Evolutionary conservation across 202 grass and related monocot genomes (phyloP), one percentile per base, ranked within the genome.

Genomic region (Eragrostis tef): DNA sequence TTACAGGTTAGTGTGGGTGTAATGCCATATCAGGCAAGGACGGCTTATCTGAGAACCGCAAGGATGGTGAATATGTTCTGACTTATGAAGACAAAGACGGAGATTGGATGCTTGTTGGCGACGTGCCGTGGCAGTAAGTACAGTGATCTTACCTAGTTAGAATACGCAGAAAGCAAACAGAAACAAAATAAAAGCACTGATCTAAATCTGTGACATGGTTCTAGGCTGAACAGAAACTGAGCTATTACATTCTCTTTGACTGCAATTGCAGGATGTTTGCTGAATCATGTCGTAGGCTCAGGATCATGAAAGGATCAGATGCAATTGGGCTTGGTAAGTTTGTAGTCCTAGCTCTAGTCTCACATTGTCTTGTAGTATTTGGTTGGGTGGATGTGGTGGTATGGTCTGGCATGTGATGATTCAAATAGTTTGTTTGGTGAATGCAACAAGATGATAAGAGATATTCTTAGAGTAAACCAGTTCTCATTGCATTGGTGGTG

Each of bases 21-120:
- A 71, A 87, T 68, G 84, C 72, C 70, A 85, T 84, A 81, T 88
- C 71, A 87, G 88, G 86, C 71, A 90, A 86, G 77, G 81, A 79
- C 21, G 77, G 84, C 71, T 79, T 92, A 82, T 81, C 87, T 78
- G 90, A 92, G 73, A 61, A 57, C 59, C 39, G 39, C 24, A 92
- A 86, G 85, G 90, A 86, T 63, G 87, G 84, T 17, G 91, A 97
- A 87, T 97, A 89, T 58, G 94, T 93, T 57, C 82, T 97, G 71
- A 97, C 94, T 70, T 97, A 91, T 77, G 94, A 97, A 83, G 94
- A 97, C 58, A 97, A 97, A 25, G 90, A 98, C 79, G 94, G 94
- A n/a, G 90, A 98, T 74, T 98, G 86, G 92, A 98, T 98, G 94
- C 92, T 97, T 34, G 94, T 93, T 1, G 93, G 93, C 0, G 93